Conservation (phyloP, 2,329 filamentous ascomycete genomes). For the Clonostachys solani region DNA sequence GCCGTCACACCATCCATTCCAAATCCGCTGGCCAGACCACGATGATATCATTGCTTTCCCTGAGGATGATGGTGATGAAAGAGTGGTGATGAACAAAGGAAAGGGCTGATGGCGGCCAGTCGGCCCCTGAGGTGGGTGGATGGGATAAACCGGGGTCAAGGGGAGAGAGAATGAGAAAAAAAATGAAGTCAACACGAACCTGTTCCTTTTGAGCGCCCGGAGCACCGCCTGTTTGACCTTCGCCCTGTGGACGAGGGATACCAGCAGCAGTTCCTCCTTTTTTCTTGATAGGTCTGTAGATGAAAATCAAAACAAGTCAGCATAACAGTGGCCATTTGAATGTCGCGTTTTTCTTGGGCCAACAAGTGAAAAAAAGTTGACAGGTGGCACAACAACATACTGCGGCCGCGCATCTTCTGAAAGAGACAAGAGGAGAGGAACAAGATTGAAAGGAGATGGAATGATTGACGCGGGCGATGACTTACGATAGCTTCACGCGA, state of each 20-base stretch:
- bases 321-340: not conserved
- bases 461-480: slow-evolving; percentile 17
- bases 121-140: not conserved
- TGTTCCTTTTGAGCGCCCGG: slow-evolving; percentile 48
- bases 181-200: slow-evolving; percentile 34
- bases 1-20: not conserved
- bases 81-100: too few relatives aligned
- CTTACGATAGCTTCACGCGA: slow-evolving; percentile 68
- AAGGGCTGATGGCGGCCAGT: too few relatives aligned
- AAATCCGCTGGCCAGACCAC: not conserved
- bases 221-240: slow-evolving; percentile 57
- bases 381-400: not conserved
- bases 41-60: not conserved
- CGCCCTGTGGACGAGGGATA: slow-evolving; percentile 60
- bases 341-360: not conserved
- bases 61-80: not conserved
- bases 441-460: slow-evolving; percentile 1
- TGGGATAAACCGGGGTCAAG: not conserved
- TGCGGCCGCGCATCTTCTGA: not conserved
- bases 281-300: slow-evolving; percentile 67
- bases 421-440: not conserved
- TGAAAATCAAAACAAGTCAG: not conserved
- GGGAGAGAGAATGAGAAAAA: not conserved
- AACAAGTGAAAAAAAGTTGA: not conserved
- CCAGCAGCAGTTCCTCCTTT: slow-evolving; percentile 65